Evolutionary conservation across 2,329 filamentous ascomycete species (phyloP).

Genomic region (Sporothrix globosa): DNA sequence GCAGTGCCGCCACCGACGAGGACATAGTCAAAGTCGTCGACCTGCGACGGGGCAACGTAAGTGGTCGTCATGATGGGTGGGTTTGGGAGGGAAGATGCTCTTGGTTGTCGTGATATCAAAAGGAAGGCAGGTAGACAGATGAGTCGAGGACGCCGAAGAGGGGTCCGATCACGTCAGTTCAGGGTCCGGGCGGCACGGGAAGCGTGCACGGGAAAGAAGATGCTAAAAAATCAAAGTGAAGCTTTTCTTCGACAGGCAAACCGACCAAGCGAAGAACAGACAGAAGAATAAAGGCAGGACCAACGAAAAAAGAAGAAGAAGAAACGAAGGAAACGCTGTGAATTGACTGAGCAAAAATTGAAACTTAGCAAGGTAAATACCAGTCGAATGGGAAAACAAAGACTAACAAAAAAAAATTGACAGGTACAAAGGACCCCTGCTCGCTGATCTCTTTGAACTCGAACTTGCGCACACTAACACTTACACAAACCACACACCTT

Average conservation of each 20-base stretch:
- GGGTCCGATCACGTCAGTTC: slow-evolving; percentile 13
- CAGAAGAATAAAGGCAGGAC: not conserved
- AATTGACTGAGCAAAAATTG: not conserved
- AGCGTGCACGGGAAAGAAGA: slow-evolving; percentile 8
- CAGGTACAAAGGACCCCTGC: not conserved
- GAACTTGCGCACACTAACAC: not conserved
- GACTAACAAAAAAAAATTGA: not conserved
- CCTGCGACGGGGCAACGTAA: slow-evolving; percentile 64
- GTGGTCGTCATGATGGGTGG: slow-evolving; percentile 64
- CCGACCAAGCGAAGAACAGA: not conserved
- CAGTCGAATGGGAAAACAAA: not conserved
- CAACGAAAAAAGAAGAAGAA: not conserved
- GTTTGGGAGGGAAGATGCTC: not conserved
- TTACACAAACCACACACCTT: not conserved
- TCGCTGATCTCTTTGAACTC: slow-evolving; percentile 3
- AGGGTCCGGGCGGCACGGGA: slow-evolving; percentile 19
- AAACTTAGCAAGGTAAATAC: not conserved
- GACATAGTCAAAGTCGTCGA: slow-evolving; percentile 77
- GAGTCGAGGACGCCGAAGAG: not conserved
- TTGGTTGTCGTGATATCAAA: not conserved
- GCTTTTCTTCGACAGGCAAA: not conserved
- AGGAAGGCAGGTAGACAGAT: not conserved
- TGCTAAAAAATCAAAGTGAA: not conserved
- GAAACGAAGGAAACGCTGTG: not conserved
- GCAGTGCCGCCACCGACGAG: slow-evolving; percentile 85